These are phyloP conservation scores for Akanthomyces uredinophilus DNA, from an alignment of 2,329 filamentous ascomycete species.

Conservation along the genomic window DNA sequence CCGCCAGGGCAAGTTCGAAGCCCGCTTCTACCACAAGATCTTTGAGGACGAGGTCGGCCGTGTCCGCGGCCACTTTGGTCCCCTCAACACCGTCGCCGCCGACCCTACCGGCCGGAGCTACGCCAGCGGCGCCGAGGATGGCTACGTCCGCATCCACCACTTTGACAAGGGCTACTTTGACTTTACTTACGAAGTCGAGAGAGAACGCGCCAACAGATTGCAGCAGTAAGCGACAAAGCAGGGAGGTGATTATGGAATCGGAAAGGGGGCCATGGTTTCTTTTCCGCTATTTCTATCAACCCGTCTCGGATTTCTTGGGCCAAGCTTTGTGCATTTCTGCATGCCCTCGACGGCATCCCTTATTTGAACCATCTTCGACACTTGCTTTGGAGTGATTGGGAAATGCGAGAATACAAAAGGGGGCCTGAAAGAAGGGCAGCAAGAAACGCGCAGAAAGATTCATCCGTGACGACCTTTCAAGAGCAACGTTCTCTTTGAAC, in stretches of 20 bases:
- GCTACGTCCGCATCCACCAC: constrained; percentile 96
- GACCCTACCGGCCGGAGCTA: constrained; percentile 90
- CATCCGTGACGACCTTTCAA: neutral
- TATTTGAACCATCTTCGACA: neutral
- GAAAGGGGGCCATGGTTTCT: neutral
- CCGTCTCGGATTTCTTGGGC: neutral
- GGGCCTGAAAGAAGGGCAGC: neutral
- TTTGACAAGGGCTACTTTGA: constrained; percentile 99
- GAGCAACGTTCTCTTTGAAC: neutral
- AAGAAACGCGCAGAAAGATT: neutral
- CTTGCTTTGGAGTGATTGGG: neutral
- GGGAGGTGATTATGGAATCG: neutral
- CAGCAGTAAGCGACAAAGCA: constrained; percentile 26
- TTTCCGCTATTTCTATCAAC: neutral
- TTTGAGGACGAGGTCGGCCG: constrained; percentile 98
- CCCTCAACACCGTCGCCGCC: constrained; percentile 90
- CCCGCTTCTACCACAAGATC: constrained; percentile 99
- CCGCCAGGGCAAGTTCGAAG: constrained; percentile 98
- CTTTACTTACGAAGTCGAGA: constrained; percentile 97
- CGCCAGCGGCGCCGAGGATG: constrained; percentile 93
- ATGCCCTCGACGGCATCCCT: neutral
- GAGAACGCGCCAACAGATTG: constrained; percentile 58
- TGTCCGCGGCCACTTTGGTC: constrained; percentile 95
- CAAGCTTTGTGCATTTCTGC: neutral
- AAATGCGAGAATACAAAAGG: neutral